These are phyloP conservation scores for Mortierella alpina DNA, from an alignment of 192 early-diverging fungal genomes.

Conservation along the genomic window DNA sequence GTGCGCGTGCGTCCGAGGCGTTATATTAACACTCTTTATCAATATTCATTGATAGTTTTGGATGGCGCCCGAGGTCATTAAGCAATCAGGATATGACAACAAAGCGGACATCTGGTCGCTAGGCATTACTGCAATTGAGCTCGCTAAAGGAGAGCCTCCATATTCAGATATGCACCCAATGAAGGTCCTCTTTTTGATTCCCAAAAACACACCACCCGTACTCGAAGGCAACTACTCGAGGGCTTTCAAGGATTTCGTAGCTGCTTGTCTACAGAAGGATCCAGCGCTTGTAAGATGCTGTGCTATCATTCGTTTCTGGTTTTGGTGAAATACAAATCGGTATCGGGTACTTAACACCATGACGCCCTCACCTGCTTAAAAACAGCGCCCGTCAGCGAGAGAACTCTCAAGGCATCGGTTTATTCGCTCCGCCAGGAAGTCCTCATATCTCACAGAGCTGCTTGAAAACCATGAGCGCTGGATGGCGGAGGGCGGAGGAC, in stretches of 20 bases:
- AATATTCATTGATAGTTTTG: conserved; percentile 64
- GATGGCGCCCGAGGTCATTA: conserved; percentile 97
- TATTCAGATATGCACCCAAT: conserved; percentile 95
- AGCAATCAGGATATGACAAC: conserved; percentile 93
- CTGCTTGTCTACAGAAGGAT: conserved; percentile 88
- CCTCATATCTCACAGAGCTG: conserved; percentile 88
- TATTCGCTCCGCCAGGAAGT: conserved; percentile 87
- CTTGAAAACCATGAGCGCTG: conserved; percentile 87
- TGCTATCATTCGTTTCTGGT: background rate
- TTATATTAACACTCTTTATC: background rate
- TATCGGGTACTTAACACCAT: background rate
- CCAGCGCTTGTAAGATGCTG: conserved; percentile 68
- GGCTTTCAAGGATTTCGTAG: conserved; percentile 92
- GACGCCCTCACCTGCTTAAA: background rate
- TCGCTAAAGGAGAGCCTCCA: conserved; percentile 94
- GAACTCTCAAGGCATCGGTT: conserved; percentile 93
- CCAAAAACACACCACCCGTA: conserved; percentile 88
- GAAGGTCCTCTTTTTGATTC: conserved; percentile 95
- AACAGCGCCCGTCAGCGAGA: conserved; percentile 86
- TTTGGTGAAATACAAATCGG: background rate
- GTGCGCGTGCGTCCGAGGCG: background rate
- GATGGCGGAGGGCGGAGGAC: conserved; percentile 68
- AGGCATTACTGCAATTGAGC: conserved; percentile 96
- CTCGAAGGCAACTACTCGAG: conserved; percentile 83
- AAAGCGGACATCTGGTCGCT: conserved; percentile 99